phyloP scores from a whole-genome alignment of 2,329 filamentous ascomycete genomes.

The Alternaria sp. region DNA sequence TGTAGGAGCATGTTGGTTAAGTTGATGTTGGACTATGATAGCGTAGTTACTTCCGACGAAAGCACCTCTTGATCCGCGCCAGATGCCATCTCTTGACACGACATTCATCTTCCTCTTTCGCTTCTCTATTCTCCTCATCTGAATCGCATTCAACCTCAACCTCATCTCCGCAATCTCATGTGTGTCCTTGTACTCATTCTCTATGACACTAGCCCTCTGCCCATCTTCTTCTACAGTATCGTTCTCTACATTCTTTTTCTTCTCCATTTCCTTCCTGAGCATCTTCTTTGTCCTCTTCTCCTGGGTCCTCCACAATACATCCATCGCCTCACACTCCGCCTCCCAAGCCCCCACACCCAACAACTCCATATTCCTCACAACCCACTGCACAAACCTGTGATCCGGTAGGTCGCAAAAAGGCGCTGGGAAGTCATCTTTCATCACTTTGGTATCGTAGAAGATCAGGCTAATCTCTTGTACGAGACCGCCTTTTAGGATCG shows the following conservation, averaged over 20 bases:
- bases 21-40: neutral
- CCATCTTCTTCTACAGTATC: neutral
- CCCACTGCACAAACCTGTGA: neutral
- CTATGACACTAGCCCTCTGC: neutral
- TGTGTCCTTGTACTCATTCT: neutral
- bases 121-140: neutral
- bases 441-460: neutral
- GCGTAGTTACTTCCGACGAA: neutral
- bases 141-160: neutral
- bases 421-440: neutral
- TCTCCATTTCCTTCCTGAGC: neutral
- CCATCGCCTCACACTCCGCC: neutral
- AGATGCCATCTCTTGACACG: neutral
- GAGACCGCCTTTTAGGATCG: neutral
- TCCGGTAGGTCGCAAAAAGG: neutral
- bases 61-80: neutral
- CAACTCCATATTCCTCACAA: neutral
- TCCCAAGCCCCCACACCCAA: neutral
- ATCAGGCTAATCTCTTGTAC: neutral
- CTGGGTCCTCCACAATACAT: neutral
- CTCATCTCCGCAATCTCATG: neutral
- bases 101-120: neutral
- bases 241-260: neutral
- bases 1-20: constrained; percentile 1
- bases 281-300: neutral